A percentile compares a stretch with the other conserved stretches of the same genome.
These are phyloP conservation scores for Candida mattraensis DNA, from an alignment of 805 yeast genomes.

Conservation along the genomic window DNA sequence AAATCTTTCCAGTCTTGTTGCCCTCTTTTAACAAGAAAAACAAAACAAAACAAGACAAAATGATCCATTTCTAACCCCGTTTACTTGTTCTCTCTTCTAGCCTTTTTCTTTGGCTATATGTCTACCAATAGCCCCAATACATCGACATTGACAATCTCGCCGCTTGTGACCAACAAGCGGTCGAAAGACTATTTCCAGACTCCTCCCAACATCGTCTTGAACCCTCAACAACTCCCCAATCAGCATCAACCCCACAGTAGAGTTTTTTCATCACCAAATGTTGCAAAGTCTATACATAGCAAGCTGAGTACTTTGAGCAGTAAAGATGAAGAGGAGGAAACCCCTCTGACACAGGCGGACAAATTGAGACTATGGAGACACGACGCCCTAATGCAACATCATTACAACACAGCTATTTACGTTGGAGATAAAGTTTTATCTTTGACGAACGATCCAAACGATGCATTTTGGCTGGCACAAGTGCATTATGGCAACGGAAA, in stretches of 20 bases:
- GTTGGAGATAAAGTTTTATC: conserved; percentile 88
- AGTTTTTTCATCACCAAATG: conserved; percentile 28
- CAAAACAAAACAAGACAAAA: too few relatives aligned
- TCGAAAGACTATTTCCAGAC: conserved; percentile 36
- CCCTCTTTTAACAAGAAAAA: conserved; percentile 3
- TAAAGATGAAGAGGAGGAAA: conserved; percentile 25
- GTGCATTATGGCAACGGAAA: conserved; percentile 76
- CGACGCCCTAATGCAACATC: conserved; percentile 90
- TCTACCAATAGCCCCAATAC: conserved; percentile 51
- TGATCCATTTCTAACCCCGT: not conserved
- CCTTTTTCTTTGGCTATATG: conserved; percentile 21
- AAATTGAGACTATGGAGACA: conserved; percentile 88
- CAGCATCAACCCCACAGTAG: conserved; percentile 20
- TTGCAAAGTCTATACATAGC: conserved; percentile 16
- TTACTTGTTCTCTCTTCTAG: not conserved
- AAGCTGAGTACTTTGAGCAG: conserved; percentile 10
- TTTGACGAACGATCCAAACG: conserved; percentile 83
- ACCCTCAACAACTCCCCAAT: conserved; percentile 15
- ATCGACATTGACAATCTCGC: conserved; percentile 74
- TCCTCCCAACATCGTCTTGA: conserved; percentile 31
- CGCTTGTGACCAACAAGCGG: conserved; percentile 45
- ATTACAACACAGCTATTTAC: conserved; percentile 83
- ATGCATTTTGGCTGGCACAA: conserved; percentile 96
- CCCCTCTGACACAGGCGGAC: conserved; percentile 76
- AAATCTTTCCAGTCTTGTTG: conserved; percentile 4